Evolutionary conservation across 2,329 filamentous ascomycete species (phyloP).

Genomic region (Nemania sp.): DNA sequence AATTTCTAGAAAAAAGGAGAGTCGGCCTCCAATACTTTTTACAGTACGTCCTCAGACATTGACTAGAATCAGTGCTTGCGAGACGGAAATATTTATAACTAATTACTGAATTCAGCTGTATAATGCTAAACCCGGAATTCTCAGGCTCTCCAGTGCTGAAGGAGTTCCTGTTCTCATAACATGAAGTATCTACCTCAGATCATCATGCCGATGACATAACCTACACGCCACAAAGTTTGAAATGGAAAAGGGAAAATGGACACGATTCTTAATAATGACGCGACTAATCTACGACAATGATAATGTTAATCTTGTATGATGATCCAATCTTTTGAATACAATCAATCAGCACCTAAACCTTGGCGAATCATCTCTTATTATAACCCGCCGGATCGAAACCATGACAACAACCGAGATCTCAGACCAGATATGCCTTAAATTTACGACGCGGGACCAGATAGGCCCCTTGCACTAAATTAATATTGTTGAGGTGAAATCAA

Average conservation of each 20-base stretch:
- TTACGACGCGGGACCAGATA: background rate
- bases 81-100: slow-evolving; percentile 7
- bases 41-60: slow-evolving; percentile 71
- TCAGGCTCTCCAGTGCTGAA: slow-evolving; percentile 90
- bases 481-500: slow-evolving; percentile 4
- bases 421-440: background rate
- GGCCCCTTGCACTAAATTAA: background rate
- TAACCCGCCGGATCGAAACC: background rate
- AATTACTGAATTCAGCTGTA: slow-evolving; percentile 70
- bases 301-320: slow-evolving; percentile 48
- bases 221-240: background rate
- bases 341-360: background rate
- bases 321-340: slow-evolving; percentile 28
- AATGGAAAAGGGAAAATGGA: slow-evolving; percentile 7
- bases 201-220: background rate
- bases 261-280: slow-evolving; percentile 33
- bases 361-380: background rate
- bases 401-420: background rate
- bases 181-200: slow-evolving; percentile 8
- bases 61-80: no score
- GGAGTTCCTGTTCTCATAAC: slow-evolving; percentile 82
- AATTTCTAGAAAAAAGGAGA: slow-evolving; percentile 87
- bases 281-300: slow-evolving; percentile 34
- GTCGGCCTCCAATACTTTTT: slow-evolving; percentile 91
- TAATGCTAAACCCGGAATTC: slow-evolving; percentile 93